Conservation (phyloP, 2,329 filamentous ascomycete species). For the Onygenales sp. region DNA sequence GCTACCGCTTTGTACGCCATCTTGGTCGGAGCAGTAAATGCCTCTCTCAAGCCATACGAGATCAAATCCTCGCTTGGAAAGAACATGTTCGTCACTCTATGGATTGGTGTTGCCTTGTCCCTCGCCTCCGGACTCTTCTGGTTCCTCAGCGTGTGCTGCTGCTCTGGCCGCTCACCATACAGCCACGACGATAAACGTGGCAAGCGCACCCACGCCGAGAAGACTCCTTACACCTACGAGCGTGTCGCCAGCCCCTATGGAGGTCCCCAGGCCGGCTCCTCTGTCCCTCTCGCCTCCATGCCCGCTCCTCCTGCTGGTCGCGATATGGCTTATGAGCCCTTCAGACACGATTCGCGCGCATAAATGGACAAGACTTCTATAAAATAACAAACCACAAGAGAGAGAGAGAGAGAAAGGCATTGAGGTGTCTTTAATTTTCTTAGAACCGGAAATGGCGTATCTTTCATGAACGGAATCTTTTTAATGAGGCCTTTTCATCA, state of each 20-base stretch:
- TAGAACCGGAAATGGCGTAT: too few species aligned
- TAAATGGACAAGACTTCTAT: not conserved
- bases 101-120: conserved; percentile 72
- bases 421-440: too few species aligned
- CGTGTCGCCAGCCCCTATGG: conserved; percentile 32
- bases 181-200: conserved; percentile 24
- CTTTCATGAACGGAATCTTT: too few species aligned
- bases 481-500: too few species aligned
- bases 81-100: conserved; percentile 61
- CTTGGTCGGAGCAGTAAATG: conserved; percentile 59
- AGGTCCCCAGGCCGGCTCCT: not conserved
- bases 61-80: conserved; percentile 58
- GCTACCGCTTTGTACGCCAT: conserved; percentile 65
- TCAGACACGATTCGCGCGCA: conserved; percentile 8
- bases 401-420: not conserved
- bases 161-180: conserved; percentile 54
- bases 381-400: not conserved
- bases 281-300: conserved; percentile 8
- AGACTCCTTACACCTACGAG: conserved; percentile 54
- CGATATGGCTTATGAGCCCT: conserved; percentile 12
- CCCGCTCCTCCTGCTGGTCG: not conserved
- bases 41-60: conserved; percentile 60
- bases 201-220: conserved; percentile 42
- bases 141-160: conserved; percentile 87
- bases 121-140: conserved; percentile 76